Conservation (phyloP, 169 alveolate species). For the Plasmodium cynomolgi region DNA sequence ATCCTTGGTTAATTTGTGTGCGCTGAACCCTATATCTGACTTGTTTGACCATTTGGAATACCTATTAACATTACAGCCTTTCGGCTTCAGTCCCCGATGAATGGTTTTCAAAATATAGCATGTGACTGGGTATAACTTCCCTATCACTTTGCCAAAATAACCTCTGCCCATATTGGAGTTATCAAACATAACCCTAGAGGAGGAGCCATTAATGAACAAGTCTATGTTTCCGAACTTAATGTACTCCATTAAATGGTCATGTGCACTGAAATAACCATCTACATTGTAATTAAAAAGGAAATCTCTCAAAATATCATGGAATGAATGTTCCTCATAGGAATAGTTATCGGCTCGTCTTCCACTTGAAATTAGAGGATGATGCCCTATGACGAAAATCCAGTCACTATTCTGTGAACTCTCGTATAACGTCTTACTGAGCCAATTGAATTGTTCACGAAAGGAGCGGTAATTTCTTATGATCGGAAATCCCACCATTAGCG, state of each 20-base stretch:
- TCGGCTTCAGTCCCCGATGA: constrained; percentile 41
- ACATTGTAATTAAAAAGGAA: constrained; percentile 52
- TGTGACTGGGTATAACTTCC: constrained; percentile 44
- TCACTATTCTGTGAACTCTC: constrained; percentile 73
- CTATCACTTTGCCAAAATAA: constrained; percentile 43
- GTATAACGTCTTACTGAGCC: constrained; percentile 64
- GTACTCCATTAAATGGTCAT: constrained; percentile 75
- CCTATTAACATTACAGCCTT: constrained; percentile 46
- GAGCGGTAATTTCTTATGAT: constrained; percentile 67
- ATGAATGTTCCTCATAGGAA: constrained; percentile 65
- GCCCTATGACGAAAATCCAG: constrained; percentile 73
- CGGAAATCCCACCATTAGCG: constrained; percentile 72
- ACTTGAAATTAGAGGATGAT: constrained; percentile 74
- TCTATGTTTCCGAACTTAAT: constrained; percentile 37
- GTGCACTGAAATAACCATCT: constrained; percentile 73
- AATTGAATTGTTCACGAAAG: constrained; percentile 61
- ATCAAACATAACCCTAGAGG: constrained; percentile 72
- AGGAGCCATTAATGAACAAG: constrained; percentile 65
- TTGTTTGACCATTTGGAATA: constrained; percentile 70
- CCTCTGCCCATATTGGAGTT: constrained; percentile 72
- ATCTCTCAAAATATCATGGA: constrained; percentile 57
- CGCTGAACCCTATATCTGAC: constrained; percentile 53
- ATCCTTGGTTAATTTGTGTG: constrained; percentile 49
- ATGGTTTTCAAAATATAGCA: constrained; percentile 55
- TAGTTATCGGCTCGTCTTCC: constrained; percentile 71